Conservation (phyloP, 352 stramenopile species). For the Achlya hypogyna region DNA sequence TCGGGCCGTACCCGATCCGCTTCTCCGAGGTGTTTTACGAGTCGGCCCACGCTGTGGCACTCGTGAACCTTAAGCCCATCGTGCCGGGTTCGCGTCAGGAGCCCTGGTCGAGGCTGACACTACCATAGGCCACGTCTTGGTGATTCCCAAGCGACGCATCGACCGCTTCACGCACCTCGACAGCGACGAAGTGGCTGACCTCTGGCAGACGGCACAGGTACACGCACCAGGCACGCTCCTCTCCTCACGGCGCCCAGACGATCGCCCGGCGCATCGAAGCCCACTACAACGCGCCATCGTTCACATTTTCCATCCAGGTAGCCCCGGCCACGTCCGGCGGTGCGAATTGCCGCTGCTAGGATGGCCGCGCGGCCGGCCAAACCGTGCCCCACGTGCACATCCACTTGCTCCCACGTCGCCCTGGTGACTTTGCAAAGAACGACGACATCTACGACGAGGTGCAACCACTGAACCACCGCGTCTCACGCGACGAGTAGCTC, state of each 20-base stretch:
- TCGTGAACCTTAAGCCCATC: conserved; percentile 93
- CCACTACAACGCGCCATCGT: conserved; percentile 58
- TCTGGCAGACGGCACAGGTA: conserved; percentile 82
- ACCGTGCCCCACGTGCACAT: conserved; percentile 91
- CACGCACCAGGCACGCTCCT: neutral
- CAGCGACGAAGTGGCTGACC: conserved; percentile 76
- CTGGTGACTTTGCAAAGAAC: conserved; percentile 79
- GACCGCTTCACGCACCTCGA: conserved; percentile 66
- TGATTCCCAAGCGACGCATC: conserved; percentile 75
- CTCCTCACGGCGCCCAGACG: neutral
- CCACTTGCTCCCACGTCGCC: conserved; percentile 81
- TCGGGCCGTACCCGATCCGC: conserved; percentile 38
- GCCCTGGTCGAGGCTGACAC: neutral
- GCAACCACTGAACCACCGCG: neutral
- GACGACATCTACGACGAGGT: conserved; percentile 91
- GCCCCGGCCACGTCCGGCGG: neutral
- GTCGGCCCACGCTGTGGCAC: conserved; percentile 44
- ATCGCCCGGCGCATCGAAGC: conserved; percentile 46
- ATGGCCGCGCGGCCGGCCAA: conserved; percentile 83
- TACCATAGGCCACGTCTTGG: conserved; percentile 75
- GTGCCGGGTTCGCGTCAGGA: conserved; percentile 47
- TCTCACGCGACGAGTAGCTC: neutral
- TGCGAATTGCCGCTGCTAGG: conserved; percentile 28
- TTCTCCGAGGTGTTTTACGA: conserved; percentile 53
- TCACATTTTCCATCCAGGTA: conserved; percentile 90